Evolutionary conservation across 495 filamentous ascomycete species (phyloP), one percentile per base, ranked within the genome.

Genomic region (Oleoguttula mirabilis): DNA sequence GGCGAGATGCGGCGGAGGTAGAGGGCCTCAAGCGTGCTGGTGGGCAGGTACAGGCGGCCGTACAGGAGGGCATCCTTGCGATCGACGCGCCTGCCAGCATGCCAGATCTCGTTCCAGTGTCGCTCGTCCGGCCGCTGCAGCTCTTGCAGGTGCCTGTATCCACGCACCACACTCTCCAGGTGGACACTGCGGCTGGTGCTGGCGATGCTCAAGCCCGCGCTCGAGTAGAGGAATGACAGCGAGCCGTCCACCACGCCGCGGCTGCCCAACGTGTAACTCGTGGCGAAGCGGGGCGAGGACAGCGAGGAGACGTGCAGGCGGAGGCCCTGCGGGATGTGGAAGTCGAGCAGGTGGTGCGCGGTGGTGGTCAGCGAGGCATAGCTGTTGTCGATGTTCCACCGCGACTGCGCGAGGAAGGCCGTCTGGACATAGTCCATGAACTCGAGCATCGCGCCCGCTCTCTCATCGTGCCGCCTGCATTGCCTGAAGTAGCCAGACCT

Each of bases 391-490:
- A 76, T 71, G 58, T 88, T 84, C 90, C 90, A 96, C 50, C 76
- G 69, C 4, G 86, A 86, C 41, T 79, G 78, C 61, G 80, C 71
- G 61, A 83, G 82, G 66, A 96, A 98, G 59, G 85, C 80, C 59
- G 84, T 75, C 61, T 92, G 88, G 62, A 98, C 78, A 64, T 93
- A 88, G 58, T 95, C 85, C 88, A 96, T 98, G 68, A 95, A 98
- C 60, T 84, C 80, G 66, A 93, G 77, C 90, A 98, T 98, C 4
- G 12, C 31, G 37, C 4, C 20, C 11, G 21, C 10, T 2, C 12
- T n/a, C 7, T 32, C 43, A 46, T 46, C 20, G 14, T 46, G n/a
- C 35, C 34, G 36, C 8, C 8, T 30, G 27, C 27, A 30, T 30
- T 14, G 27, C n/a, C n/a, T n/a, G n/a, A n/a, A n/a, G n/a, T n/a